Evolutionary conservation across 2,329 filamentous ascomycete species (phyloP), one percentile per base, ranked within the genome.

Genomic region (Chrysoporthe austroafricana): DNA sequence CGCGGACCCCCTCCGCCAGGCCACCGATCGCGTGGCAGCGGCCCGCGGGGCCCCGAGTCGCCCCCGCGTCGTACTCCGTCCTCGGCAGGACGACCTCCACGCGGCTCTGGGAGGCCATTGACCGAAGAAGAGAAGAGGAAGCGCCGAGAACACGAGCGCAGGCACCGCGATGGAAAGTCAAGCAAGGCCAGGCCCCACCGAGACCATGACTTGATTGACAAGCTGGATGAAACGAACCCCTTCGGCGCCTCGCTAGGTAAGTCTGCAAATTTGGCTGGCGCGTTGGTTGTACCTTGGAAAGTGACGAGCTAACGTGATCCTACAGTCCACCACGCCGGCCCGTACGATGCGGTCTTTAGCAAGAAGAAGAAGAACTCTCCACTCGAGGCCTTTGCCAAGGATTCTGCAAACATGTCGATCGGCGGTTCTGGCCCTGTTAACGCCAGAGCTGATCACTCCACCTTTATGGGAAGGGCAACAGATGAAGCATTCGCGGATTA

Each of bases 321-420:
- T 57, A 11, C 74, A 97, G 94, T 97, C 80, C 96, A 99, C 75
- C 96, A 99, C 76, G 96, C 98, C 75, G 96, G 96, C 0, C 96
- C 96, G 4, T 99, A 97, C 74, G 96, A 99, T 79, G 96, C 96
- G 26, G 92, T 96, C 4, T 92, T 97, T 77, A 92, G 96, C 71
- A 99, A 98, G 79, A 90, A 92, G 67, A 90, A 91, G 74, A 88
- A 90, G 69, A 89, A 91, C 65, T 94, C 96, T 7, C 96, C 96
- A 0, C 97, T 99, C 93, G 90, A 97, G 77, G 96, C 96, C 1
- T 99, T 98, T 79, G 93, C 96, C 32, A 92, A 93, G 74, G 93
- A 92, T 74, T 97, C 94, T 1, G 86, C 92, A 69, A 99, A 99
- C 83, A 98, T 97, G 83, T 90, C 90, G 1, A 81, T 99, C 14